Evolutionary conservation across 371 early-diverging fungal species (phyloP).

Genomic region (Mucor circinelloides): DNA sequence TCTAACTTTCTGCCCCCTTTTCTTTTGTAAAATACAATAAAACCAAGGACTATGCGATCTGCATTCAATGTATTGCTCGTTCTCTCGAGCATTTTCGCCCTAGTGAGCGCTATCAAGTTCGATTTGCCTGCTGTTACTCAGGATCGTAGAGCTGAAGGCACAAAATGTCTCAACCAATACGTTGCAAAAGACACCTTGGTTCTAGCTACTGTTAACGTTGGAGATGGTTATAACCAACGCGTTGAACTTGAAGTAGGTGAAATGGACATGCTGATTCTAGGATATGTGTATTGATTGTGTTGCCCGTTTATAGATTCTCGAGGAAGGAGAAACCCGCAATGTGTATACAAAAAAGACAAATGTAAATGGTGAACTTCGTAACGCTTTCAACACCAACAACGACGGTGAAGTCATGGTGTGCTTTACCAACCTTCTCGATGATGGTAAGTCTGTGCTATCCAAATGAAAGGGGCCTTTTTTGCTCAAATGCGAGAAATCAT

Average conservation of each 20-base stretch:
- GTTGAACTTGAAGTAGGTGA: conserved; percentile 66
- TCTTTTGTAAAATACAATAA: neutral
- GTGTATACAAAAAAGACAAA: conserved; percentile 62
- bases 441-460: conserved; percentile 45
- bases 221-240: conserved; percentile 69
- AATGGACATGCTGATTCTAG: neutral
- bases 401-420: conserved; percentile 86
- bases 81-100: conserved; percentile 25
- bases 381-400: conserved; percentile 76
- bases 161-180: conserved; percentile 77
- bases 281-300: neutral
- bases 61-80: conserved; percentile 23
- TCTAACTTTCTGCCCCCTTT: conserved; percentile 6
- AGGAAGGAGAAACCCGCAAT: conserved; percentile 64
- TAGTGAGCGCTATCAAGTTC: conserved; percentile 71
- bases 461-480: neutral
- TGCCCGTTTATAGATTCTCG: neutral
- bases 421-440: conserved; percentile 79
- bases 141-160: conserved; percentile 31
- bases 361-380: conserved; percentile 55
- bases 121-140: conserved; percentile 62
- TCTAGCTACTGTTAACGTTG: conserved; percentile 70
- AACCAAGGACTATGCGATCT: conserved; percentile 22
- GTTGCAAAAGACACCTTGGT: conserved; percentile 73
- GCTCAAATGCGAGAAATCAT: neutral